Evolutionary conservation across 225 moss, liverwort and hornwort genomes (phyloP), one percentile per base, ranked within the genome.

Genomic region (Polytrichum commune): DNA sequence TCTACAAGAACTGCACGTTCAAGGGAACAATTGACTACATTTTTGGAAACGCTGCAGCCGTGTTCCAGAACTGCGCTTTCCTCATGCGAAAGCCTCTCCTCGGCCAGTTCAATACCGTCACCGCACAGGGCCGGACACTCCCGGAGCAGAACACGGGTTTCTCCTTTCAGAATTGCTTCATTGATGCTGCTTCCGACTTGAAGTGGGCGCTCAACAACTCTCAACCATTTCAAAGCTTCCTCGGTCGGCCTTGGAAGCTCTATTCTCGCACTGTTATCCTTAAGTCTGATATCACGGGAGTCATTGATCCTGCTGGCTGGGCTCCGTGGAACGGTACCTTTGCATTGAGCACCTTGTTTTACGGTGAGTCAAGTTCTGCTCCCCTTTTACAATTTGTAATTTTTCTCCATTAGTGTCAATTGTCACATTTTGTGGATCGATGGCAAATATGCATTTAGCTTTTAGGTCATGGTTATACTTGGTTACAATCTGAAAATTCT

Each of bases 161-260:
- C 4, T 82, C 89, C 28, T 91, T 95, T 67, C 91, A 90, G 58
- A 80, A 85, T 55, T 93, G 88, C 69, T 32, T 73, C 0, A 69
- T 93, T 19, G 84, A 80, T 8, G 88, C 86, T 22, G 56, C 89
- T 0, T 65, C 78, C 0, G 89, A 86, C 1, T 81, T 85, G 35
- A 8, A 29, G 62, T 22, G 7, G 10, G 32, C 65, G 30, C 0
- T 19, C 0, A n/a, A 4, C 19, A 1, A 7, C 18, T 19, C n/a
- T 3, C 55, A 73, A 63, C 23, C 19, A 4, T 76, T 78, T 60
- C 0, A 64, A 67, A 86, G 82, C 65, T 95, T 76, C 64, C 63
- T 95, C 0, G 93, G 95, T 0, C 81, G 95, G 0, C 95, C 95
- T 0, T 95, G 95, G 95, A 93, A 95, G 66, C 55, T 70, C 2